These are phyloP conservation scores for Penicillium crystallinum DNA, from an alignment of 495 filamentous ascomycete genomes.

Conservation along the genomic window DNA sequence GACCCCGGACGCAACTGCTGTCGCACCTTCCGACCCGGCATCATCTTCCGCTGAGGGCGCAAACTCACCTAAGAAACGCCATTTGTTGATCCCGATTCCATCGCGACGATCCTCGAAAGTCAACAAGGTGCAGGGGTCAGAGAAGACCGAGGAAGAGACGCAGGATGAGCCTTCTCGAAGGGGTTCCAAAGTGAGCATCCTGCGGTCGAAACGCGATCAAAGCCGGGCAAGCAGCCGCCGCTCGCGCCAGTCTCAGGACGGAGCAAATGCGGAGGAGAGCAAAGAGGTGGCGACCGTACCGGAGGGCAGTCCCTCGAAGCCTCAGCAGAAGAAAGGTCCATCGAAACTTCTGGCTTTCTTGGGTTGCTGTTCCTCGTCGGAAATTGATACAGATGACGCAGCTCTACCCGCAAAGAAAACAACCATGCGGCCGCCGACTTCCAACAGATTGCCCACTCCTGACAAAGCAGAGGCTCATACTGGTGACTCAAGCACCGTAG, in stretches of 20 bases:
- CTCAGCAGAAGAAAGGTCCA: slow-evolving; percentile 54
- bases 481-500: slow-evolving; percentile 49
- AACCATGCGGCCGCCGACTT: slow-evolving; percentile 47
- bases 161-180: slow-evolving; percentile 57
- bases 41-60: slow-evolving; percentile 18
- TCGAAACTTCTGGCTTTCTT: slow-evolving; percentile 64
- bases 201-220: slow-evolving; percentile 60
- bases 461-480: slow-evolving; percentile 47
- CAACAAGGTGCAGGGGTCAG: slow-evolving; percentile 56
- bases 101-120: slow-evolving; percentile 64
- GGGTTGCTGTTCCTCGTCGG: slow-evolving; percentile 73
- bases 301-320: slow-evolving; percentile 37
- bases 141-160: slow-evolving; percentile 59
- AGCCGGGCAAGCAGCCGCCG: slow-evolving; percentile 62
- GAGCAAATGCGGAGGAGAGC: slow-evolving; percentile 34
- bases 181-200: slow-evolving; percentile 66
- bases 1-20: slow-evolving; percentile 19
- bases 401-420: slow-evolving; percentile 63
- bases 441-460: slow-evolving; percentile 50
- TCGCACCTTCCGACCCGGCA: slow-evolving; percentile 21
- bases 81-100: slow-evolving; percentile 55
- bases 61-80: slow-evolving; percentile 49
- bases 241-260: slow-evolving; percentile 43
- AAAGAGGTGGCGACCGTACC: slow-evolving; percentile 24
- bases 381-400: slow-evolving; percentile 54